Base-by-base conservation (phyloP, 2,329 filamentous ascomycete species). In the Pestalotiopsis fici region DNA sequence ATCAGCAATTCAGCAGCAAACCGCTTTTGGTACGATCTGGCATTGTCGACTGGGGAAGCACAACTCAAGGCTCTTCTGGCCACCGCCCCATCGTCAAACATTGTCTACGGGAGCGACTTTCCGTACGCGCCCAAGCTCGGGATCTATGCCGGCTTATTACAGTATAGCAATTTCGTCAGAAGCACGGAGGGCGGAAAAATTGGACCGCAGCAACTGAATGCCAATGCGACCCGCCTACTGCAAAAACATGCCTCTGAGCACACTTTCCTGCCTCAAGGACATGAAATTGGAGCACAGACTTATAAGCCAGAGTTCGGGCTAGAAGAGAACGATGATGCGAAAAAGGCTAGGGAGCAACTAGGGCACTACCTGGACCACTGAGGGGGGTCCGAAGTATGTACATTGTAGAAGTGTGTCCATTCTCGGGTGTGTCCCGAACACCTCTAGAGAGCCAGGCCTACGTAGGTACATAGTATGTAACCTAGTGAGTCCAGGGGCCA, bases 21-120 rank as follows among this genome's bases (percentile, higher is more conserved):
- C n/a, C 70, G 71, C 9, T 81, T 81, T 67, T 81, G 80, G 70
- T 80, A 77, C 63, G 80, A 81, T 67, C 70, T 77, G 0, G 79
- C 79, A 4, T 65, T 81, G 21, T 75, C 75, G 18, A 71, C 70
- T 0, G 72, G 69, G 21, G 65, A 70, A 2, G 69, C 71, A 2
- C 72, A 76, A 39, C 70, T 81, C 13, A 67, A 74, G 13, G 69
- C 74, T 3, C 67, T 81, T 21, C 60, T 76, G 28, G 72, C 73
- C 57, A 78, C 78, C 61, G 71, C 75, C 1, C 66, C 68, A 2
- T 68, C 71, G 13, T 74, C 68, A 0, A 72, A 76, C 6, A 65
- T 81, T 4, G 69, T 81, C 0, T 81, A 75, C 43, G 79, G 79
- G 1, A 78, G 74, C 27, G 78, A 80, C 65, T 78, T 74, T 23